Evolutionary conservation across 345 rosid genomes (phyloP).

Genomic region (Dipteronia dyeriana): DNA sequence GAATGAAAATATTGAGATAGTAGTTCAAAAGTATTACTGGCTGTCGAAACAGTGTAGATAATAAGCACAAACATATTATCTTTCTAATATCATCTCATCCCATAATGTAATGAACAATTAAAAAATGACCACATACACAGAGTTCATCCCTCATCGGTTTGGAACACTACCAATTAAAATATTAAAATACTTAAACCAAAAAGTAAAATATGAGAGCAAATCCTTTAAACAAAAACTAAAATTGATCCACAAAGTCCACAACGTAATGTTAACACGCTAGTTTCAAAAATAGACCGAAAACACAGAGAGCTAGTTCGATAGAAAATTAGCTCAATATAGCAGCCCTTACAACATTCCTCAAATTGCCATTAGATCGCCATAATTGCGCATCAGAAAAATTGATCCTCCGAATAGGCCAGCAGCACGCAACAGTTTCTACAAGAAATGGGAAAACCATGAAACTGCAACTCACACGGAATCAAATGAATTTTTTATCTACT

Average conservation of each 20-base stretch:
- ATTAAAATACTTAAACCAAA: background rate
- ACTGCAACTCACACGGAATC: background rate
- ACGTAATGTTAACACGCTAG: background rate
- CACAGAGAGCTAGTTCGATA: background rate
- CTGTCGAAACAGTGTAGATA: too few relatives aligned
- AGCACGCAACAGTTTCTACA: slow-evolving; percentile 79
- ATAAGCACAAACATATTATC: too few relatives aligned
- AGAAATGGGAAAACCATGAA: slow-evolving; percentile 8
- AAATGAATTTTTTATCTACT: background rate
- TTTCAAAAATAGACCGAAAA: background rate
- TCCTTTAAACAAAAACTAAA: background rate
- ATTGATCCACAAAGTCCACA: background rate
- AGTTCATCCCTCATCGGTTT: background rate
- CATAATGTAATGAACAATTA: too few relatives aligned
- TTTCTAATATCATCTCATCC: background rate
- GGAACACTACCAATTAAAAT: background rate
- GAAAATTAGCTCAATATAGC: background rate
- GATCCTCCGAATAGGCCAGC: slow-evolving; percentile 77
- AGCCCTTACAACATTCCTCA: slow-evolving; percentile 26
- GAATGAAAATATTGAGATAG: too few relatives aligned
- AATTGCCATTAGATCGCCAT: slow-evolving; percentile 85
- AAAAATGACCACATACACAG: background rate
- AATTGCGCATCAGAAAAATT: slow-evolving; percentile 75
- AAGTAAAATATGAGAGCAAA: background rate
- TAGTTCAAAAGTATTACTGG: too few relatives aligned